Percentiles rank a stretch among this genome's conserved stretches.
These are phyloP conservation scores for Albophoma yamanashiensis DNA, from an alignment of 2,329 filamentous ascomycete species.

Conservation along the genomic window DNA sequence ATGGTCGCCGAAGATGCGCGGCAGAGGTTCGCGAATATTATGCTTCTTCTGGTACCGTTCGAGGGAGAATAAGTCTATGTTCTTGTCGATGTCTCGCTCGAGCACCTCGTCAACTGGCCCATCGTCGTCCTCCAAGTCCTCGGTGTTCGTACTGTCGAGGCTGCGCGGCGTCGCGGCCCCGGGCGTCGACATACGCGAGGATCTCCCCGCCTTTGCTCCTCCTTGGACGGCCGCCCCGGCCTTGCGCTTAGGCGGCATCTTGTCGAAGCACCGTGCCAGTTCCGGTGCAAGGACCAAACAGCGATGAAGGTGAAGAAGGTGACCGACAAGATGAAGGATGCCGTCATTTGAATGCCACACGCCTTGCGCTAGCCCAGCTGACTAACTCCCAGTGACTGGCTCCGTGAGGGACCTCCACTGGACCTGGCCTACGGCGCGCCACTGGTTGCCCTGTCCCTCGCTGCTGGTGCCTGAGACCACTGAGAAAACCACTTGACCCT, in stretches of 20 bases:
- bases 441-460: no score
- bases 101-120: conserved; percentile 39
- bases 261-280: conserved; percentile 9
- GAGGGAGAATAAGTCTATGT: conserved; percentile 49
- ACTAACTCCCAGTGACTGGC: background rate
- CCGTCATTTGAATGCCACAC: background rate
- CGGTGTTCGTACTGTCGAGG: conserved; percentile 34
- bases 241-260: conserved; percentile 65
- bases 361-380: background rate
- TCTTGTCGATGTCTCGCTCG: conserved; percentile 44
- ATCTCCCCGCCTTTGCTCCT: conserved; percentile 42
- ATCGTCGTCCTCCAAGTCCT: conserved; percentile 38
- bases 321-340: background rate
- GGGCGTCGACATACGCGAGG: conserved; percentile 48
- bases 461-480: background rate
- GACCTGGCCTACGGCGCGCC: no score
- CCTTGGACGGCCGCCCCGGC: conserved; percentile 38
- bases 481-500: no score
- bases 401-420: no score
- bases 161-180: conserved; percentile 50
- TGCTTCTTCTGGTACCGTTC: conserved; percentile 38
- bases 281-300: background rate
- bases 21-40: conserved; percentile 30
- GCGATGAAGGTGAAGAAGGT: background rate
- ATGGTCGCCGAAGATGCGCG: conserved; percentile 34